Conservation (phyloP, 2,329 filamentous ascomycete genomes). For the Byssochlamys sp. region DNA sequence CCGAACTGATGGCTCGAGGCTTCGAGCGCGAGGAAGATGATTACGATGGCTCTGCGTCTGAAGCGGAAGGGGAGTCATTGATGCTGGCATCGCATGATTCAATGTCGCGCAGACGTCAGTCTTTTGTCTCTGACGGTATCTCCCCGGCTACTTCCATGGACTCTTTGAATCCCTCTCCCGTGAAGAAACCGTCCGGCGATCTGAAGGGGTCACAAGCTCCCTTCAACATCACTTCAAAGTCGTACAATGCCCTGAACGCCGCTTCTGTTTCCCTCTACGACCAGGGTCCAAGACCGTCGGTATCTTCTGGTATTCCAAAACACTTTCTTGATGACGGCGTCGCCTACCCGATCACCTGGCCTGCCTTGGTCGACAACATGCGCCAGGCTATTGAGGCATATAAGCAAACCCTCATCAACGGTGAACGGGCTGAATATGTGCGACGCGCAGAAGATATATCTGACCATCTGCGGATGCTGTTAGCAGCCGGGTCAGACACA, state of each 20-base stretch:
- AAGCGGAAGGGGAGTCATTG: constrained; percentile 67
- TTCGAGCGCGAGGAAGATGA: constrained; percentile 78
- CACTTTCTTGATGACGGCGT: constrained; percentile 88
- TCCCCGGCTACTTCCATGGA: constrained; percentile 88
- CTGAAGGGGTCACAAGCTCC: constrained; percentile 22
- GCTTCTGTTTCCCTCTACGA: constrained; percentile 48
- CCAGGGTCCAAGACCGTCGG: constrained; percentile 35
- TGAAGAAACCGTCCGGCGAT: constrained; percentile 50
- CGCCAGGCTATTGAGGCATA: constrained; percentile 81
- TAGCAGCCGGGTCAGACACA: constrained; percentile 92
- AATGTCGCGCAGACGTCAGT: constrained; percentile 56
- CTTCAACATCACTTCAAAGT: constrained; percentile 13
- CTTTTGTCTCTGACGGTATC: constrained; percentile 58
- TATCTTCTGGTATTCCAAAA: constrained; percentile 52
- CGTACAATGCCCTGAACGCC: constrained; percentile 37
- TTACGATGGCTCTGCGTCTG: constrained; percentile 82
- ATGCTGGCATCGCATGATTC: constrained; percentile 61
- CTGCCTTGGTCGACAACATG: constrained; percentile 83
- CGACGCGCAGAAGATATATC: constrained; percentile 94
- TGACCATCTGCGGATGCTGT: constrained; percentile 80
- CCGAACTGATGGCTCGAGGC: constrained; percentile 81
- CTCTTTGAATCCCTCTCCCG: constrained; percentile 65
- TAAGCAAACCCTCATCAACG: constrained; percentile 74
- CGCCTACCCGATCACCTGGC: constrained; percentile 75
- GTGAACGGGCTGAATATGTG: constrained; percentile 81